Percentiles rank a stretch among this genome's conserved stretches.
phyloP scores from a whole-genome alignment of 2,329 filamentous ascomycete genomes.

The Venturia carpophila region DNA sequence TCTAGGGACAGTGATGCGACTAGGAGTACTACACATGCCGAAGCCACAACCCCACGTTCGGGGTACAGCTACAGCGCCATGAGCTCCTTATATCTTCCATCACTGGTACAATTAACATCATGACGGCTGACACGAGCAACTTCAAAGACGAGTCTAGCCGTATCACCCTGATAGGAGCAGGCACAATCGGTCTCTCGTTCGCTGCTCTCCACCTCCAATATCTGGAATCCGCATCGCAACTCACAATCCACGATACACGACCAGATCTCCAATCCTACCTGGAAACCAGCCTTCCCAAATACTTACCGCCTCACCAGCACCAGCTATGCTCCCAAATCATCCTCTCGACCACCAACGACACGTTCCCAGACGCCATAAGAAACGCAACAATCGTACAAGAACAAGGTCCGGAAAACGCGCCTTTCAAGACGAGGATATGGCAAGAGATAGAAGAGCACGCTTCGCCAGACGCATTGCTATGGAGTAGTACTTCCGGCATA shows the following conservation, averaged over 20 bases:
- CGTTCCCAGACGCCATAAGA: conserved; percentile 37
- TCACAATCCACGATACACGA: conserved; percentile 46
- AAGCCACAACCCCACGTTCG: conserved; percentile 6
- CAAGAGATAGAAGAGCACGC: conserved; percentile 42
- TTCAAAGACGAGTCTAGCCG: conserved; percentile 16
- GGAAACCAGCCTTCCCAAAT: conserved; percentile 35
- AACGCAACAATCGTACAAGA: conserved; percentile 50
- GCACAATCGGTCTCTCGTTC: conserved; percentile 50
- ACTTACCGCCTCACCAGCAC: conserved; percentile 27
- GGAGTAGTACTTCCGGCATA: conserved; percentile 53
- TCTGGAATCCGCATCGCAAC: conserved; percentile 30
- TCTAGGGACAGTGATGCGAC: background rate
- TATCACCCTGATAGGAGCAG: conserved; percentile 39
- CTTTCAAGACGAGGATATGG: conserved; percentile 48
- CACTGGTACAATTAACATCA: background rate
- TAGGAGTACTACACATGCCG: background rate
- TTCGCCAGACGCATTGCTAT: conserved; percentile 41
- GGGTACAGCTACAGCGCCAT: background rate
- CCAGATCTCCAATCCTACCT: conserved; percentile 42
- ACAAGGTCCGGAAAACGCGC: conserved; percentile 48
- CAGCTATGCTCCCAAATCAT: conserved; percentile 29
- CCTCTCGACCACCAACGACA: conserved; percentile 27
- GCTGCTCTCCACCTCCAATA: conserved; percentile 46
- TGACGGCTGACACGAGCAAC: background rate
- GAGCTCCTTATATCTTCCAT: background rate